Percentiles rank a stretch among this genome's conserved stretches.
Conservation (phyloP, 1,284 basidiomycete species). For the Rhodofomes roseus region DNA sequence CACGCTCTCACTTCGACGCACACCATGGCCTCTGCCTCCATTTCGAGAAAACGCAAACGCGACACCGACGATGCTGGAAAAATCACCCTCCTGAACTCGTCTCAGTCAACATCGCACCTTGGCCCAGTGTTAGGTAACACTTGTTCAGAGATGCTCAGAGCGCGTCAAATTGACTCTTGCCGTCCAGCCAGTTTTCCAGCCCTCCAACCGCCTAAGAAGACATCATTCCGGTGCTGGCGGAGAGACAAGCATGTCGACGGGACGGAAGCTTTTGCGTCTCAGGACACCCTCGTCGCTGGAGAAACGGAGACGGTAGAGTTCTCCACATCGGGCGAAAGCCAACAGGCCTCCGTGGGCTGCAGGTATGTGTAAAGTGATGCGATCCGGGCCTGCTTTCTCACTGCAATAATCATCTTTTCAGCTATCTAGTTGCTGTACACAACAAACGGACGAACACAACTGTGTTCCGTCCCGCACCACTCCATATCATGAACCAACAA, state of each 20-base stretch:
- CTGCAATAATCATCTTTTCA: constrained; percentile 18
- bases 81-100: constrained; percentile 45
- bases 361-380: constrained; percentile 39
- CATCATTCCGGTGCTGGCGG: constrained; percentile 64
- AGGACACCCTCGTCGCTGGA: constrained; percentile 59
- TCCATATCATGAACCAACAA: constrained; percentile 73
- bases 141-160: neutral
- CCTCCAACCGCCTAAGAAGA: constrained; percentile 55
- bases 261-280: constrained; percentile 42
- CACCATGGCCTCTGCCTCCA: constrained; percentile 8
- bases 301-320: constrained; percentile 68
- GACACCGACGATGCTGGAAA: constrained; percentile 34
- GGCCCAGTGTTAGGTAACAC: constrained; percentile 71
- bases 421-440: constrained; percentile 66
- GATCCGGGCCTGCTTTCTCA: neutral
- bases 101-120: constrained; percentile 40
- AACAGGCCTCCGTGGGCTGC: constrained; percentile 52
- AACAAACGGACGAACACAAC: constrained; percentile 72
- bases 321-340: constrained; percentile 41
- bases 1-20: neutral
- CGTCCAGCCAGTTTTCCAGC: constrained; percentile 72
- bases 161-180: constrained; percentile 1
- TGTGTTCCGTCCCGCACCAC: constrained; percentile 63
- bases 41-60: constrained; percentile 57
- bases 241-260: constrained; percentile 26